Percentiles rank a stretch among this genome's conserved stretches.
Conservation (phyloP, 2,329 filamentous ascomycete species). For the Endocalyx cinctus region DNA sequence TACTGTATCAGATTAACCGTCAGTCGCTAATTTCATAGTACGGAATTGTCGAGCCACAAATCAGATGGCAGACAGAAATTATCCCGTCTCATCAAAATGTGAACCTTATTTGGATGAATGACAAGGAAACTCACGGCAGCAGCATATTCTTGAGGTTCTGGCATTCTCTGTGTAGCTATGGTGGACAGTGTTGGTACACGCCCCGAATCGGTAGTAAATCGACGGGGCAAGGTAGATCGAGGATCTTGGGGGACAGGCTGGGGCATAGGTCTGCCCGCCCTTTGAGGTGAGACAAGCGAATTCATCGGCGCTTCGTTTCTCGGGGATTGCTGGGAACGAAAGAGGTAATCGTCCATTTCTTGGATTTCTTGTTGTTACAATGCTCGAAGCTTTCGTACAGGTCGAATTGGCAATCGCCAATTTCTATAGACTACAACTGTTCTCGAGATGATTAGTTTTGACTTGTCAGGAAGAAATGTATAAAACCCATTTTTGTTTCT, state of each 20-base stretch:
- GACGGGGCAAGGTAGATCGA: constrained; percentile 75
- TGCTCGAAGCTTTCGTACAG: constrained; percentile 37
- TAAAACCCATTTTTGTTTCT: too few species aligned
- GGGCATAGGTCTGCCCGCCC: constrained; percentile 61
- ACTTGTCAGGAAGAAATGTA: too few species aligned
- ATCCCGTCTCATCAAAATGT: too few species aligned
- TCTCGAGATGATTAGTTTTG: too few species aligned
- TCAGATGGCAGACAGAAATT: too few species aligned
- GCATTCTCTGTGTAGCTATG: constrained; percentile 48
- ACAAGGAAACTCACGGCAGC: constrained; percentile 25
- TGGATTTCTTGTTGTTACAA: constrained; percentile 43
- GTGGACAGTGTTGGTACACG: constrained; percentile 71
- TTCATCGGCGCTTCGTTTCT: constrained; percentile 72
- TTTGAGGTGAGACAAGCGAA: constrained; percentile 68
- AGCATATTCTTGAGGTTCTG: constrained; percentile 48
- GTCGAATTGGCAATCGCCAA: constrained; percentile 27
- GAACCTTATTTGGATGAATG: too few species aligned
- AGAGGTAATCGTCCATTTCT: constrained; percentile 75
- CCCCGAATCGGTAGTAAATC: constrained; percentile 90
- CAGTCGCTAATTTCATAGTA: too few species aligned
- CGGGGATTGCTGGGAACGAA: constrained; percentile 71
- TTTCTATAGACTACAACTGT: constrained; percentile 35
- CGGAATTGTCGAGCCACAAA: too few species aligned
- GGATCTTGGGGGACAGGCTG: constrained; percentile 61
- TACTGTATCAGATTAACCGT: constrained; percentile 23